Percentiles rank a stretch among this genome's conserved stretches.
phyloP scores from a whole-genome alignment of 805 yeast species.

The Metschnikowia orientalis region DNA sequence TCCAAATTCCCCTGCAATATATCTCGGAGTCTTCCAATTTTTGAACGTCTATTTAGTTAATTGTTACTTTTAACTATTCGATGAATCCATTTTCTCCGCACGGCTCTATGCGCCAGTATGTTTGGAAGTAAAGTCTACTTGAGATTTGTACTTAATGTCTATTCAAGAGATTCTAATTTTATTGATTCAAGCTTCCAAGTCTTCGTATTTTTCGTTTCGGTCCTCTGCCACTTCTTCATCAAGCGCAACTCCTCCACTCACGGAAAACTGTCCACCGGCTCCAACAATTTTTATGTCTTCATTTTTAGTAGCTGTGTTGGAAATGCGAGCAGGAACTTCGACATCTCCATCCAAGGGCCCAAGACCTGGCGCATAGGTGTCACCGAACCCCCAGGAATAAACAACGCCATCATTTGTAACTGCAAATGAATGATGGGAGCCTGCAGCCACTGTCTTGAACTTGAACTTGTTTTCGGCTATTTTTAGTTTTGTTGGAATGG shows the following conservation, averaged over 20 bases:
- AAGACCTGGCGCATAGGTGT: constrained; percentile 92
- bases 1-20: too few relatives aligned
- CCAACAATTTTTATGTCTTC: constrained; percentile 69
- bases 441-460: constrained; percentile 57
- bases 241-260: constrained; percentile 74
- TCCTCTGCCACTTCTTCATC: constrained; percentile 48
- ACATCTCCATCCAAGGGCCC: constrained; percentile 90
- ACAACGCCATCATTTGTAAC: constrained; percentile 78
- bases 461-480: constrained; percentile 27
- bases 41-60: too few relatives aligned
- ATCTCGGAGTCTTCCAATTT: too few relatives aligned
- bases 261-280: constrained; percentile 97
- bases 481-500: constrained; percentile 69
- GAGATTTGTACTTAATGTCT: too few relatives aligned
- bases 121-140: too few relatives aligned
- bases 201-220: constrained; percentile 49
- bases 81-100: too few relatives aligned
- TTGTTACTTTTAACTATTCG: too few relatives aligned
- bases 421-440: constrained; percentile 91
- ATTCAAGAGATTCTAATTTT: too few relatives aligned
- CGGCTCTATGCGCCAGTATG: too few relatives aligned
- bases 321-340: constrained; percentile 81
- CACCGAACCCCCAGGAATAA: constrained; percentile 98
- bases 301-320: constrained; percentile 87
- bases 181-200: constrained; percentile 30